Evolutionary conservation across 495 filamentous ascomycete species (phyloP), one percentile per base, ranked within the genome.

Genomic region (Penicillium arizonense): DNA sequence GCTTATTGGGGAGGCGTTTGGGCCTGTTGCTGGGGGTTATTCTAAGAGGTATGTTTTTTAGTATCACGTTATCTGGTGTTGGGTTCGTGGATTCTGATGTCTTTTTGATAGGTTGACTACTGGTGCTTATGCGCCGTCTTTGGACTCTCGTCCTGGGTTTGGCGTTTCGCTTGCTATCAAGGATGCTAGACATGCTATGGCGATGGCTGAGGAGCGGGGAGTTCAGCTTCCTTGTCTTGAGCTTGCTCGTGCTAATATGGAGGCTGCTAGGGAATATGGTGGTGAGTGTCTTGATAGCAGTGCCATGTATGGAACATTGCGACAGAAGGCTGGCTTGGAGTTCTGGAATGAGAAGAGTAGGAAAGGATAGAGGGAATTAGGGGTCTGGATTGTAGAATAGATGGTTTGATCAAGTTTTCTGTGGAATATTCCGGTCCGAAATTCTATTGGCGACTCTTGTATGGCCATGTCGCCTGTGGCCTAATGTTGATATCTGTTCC

Each of bases 1-100:
- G 48, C 63, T 82, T 43, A 77, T 82, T 36, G 69, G 70, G 3
- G 73, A 79, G 38, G 77, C 74, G 3, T 82, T 81, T 58, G 79
- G 78, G 8, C 62, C 74, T 34, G 73, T 80, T 28, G 72, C 73
- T 5, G 72, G 76, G 5, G 72, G 72, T 4, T 76, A 80, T 47
- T 79, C 76, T 11, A 75, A 77, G 63, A 62, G 74, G 74, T 75
- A 53, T 44, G 58, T 56, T 7, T 12, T 5, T n/a, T 30, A 3
- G 23, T 5, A 5, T 39, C 0, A 24, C 33, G 3, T 26, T 3
- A 37, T 42, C 43, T 5, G 14, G 28, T 23, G 16, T 5, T 34
- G n/a, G 4, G 35, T 16, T 38, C 16, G 20, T 16, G 39, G 13
- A 20, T 44, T 23, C 21, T 18, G 10, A 45, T 24, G 35, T 7